phyloP scores from a whole-genome alignment of 108 stramenopile genomes.

The Cyclotella kingstonii region DNA sequence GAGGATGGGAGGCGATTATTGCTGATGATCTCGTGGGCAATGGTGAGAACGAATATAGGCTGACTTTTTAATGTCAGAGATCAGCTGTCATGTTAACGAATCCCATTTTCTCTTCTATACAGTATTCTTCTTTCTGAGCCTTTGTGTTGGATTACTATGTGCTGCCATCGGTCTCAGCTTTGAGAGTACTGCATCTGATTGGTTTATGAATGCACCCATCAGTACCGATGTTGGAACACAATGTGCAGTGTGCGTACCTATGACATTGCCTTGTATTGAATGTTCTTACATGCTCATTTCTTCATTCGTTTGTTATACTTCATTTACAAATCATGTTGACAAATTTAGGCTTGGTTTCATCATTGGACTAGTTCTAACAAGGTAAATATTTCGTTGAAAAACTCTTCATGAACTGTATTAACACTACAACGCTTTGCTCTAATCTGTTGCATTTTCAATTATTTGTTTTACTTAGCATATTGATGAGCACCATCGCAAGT shows the following conservation, averaged over 20 bases:
- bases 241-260: conserved; percentile 6
- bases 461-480: conserved; percentile 22
- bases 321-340: neutral
- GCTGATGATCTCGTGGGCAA: conserved; percentile 86
- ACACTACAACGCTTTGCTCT: neutral
- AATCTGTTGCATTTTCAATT: neutral
- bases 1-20: conserved; percentile 92
- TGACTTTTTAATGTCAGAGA: neutral
- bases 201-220: conserved; percentile 16
- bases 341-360: conserved; percentile 55
- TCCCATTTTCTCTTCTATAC: neutral
- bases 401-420: neutral
- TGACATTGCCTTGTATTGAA: neutral
- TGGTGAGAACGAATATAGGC: conserved; percentile 2
- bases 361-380: conserved; percentile 65
- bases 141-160: conserved; percentile 53
- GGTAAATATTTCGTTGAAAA: neutral
- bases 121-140: conserved; percentile 61
- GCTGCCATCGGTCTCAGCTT: conserved; percentile 23
- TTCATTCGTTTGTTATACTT: neutral
- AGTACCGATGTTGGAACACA: neutral
- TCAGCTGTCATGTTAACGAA: too few species aligned
- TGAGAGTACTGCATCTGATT: neutral
- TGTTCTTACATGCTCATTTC: neutral
- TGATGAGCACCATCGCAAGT: conserved; percentile 68